Evolutionary conservation across 208 protist genomes (phyloP), one percentile per base, ranked within the genome.

Genomic region (Acanthamoeba healyi): DNA sequence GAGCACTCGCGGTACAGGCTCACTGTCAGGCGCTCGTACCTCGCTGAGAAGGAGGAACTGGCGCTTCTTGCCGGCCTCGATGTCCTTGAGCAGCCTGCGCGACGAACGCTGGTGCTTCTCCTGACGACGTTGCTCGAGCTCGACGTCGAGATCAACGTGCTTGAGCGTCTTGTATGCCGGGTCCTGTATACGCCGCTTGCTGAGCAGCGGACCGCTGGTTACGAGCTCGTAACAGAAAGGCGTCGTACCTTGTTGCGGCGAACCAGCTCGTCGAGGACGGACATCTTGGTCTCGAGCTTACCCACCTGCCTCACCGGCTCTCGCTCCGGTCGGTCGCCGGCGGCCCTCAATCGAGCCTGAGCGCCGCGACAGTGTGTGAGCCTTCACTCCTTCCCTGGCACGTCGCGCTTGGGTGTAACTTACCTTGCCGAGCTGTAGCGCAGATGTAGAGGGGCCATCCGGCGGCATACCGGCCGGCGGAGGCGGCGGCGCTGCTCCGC

Each of bases 81-180:
- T 77, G 67, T 77, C 67, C 67, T 77, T 77, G 5, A 77, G 67
- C 38, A 77, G 19, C 36, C 67, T 22, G 34, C 67, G 67, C 12
- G 67, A 77, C 10, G 67, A 77, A 22, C 36, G 29, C 38, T 77
- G 67, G 38, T 77, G 67, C 67, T 77, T 77, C 38, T 77, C 67
- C 29, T 77, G 67, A 9, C 67, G 67, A 15, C 67, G 67, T 22
- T 44, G 67, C 14, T 36, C 22, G 17, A 77, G 67, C 67, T 77
- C 67, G 38, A 36, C 3, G 15, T 77, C 67, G 38, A 77, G 14
- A 42, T 77, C 67, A 14, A 77, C 67, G 22, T 77, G 67, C 38
- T 44, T 38, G 36, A 77, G 67, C 36, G 36, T 22, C 34, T 44
- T 77, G 67, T 77, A 77, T 5, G 32, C 29, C 36, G 67, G 67